These are phyloP conservation scores for Porphyrellus cyaneotinctus DNA, from an alignment of 768 basidiomycete species.

Conservation along the genomic window DNA sequence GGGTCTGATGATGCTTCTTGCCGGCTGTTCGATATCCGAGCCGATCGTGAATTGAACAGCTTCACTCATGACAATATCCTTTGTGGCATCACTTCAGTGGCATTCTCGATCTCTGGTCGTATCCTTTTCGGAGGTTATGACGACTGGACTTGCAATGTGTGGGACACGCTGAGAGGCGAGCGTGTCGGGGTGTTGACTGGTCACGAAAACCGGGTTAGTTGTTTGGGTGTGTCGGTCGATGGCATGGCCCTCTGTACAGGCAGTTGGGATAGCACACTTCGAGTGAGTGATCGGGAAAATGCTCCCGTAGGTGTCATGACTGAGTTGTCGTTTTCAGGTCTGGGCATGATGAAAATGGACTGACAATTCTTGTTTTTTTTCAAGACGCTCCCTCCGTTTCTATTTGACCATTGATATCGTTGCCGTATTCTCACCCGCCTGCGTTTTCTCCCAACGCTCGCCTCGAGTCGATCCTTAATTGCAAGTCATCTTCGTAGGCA, in stretches of 20 bases:
- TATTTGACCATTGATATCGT: constrained; percentile 44
- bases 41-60: constrained; percentile 93
- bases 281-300: constrained; percentile 50
- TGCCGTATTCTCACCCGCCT: constrained; percentile 52
- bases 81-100: constrained; percentile 98
- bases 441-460: constrained; percentile 42
- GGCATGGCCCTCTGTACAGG: constrained; percentile 99
- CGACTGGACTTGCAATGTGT: constrained; percentile 99
- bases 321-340: constrained; percentile 46
- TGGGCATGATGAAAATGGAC: constrained; percentile 64
- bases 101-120: constrained; percentile 96
- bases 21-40: constrained; percentile 95
- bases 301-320: not conserved
- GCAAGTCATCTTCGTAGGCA: constrained; percentile 34
- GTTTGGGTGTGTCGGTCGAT: constrained; percentile 91
- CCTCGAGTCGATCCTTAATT: constrained; percentile 61
- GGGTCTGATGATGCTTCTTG: constrained; percentile 99
- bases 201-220: constrained; percentile 97
- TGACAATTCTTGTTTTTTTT: constrained; percentile 24
- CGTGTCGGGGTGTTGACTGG: constrained; percentile 96
- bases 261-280: constrained; percentile 95
- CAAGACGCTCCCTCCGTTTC: constrained; percentile 23
- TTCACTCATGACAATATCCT: constrained; percentile 99
- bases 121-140: constrained; percentile 99
- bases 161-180: constrained; percentile 98